These are phyloP conservation scores for Drosera spatulata DNA, from an alignment of 179 eudicot species.

Conservation along the genomic window DNA sequence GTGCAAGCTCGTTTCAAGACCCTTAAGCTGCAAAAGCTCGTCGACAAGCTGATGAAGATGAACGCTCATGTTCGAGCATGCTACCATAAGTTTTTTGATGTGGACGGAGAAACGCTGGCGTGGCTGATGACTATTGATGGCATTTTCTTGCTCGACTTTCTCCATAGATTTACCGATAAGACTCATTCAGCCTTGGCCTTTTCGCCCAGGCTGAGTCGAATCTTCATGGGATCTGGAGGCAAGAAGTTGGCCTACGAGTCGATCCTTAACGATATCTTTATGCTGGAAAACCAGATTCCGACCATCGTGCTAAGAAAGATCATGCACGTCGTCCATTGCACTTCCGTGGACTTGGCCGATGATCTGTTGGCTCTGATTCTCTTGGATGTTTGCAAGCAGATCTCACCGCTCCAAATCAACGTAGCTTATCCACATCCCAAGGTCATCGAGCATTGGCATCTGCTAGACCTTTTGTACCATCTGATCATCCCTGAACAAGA, in stretches of 20 bases:
- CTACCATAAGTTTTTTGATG: no score
- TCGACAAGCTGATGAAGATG: no score
- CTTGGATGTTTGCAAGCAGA: constrained; percentile 1
- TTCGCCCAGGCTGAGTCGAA: no score
- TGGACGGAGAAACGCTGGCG: no score
- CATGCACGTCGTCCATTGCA: not conserved
- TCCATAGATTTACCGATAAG: no score
- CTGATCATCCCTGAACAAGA: constrained; percentile 13
- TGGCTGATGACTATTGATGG: no score
- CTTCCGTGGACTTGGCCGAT: not conserved
- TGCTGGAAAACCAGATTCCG: constrained; percentile 19
- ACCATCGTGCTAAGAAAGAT: constrained; percentile 9
- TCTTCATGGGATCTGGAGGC: not conserved
- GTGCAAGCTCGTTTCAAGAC: no score
- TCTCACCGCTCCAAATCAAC: constrained; percentile 9
- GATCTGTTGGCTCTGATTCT: constrained; percentile 1
- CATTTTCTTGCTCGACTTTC: no score
- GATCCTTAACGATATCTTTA: constrained; percentile 9
- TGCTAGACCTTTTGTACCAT: constrained; percentile 17
- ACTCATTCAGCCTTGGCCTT: no score
- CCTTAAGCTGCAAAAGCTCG: no score
- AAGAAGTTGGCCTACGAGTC: constrained; percentile 1
- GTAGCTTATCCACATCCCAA: not conserved
- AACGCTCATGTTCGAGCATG: no score
- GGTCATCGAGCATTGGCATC: constrained; percentile 5